A percentile compares a stretch with the other conserved stretches of the same genome.
These are phyloP conservation scores for Eimeria falciformis DNA, from an alignment of 169 alveolate species.

Conservation along the genomic window DNA sequence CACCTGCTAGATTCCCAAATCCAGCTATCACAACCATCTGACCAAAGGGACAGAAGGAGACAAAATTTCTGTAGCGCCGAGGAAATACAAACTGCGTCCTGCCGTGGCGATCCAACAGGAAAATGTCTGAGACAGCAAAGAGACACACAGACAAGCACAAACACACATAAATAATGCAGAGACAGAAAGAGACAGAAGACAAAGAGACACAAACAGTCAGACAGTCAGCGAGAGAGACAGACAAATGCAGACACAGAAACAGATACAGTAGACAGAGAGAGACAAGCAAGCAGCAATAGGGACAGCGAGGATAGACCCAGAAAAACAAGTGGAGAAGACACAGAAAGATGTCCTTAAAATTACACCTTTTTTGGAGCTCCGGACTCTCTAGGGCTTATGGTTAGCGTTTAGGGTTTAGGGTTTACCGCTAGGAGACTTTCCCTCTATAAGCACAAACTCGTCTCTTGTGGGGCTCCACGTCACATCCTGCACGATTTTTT, in stretches of 20 bases:
- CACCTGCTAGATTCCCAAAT: conserved; percentile 83
- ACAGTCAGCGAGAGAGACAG: too few relatives aligned
- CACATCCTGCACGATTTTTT: conserved; percentile 82
- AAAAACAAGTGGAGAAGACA: too few relatives aligned
- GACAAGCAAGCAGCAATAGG: conserved; percentile 55
- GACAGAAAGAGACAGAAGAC: background rate
- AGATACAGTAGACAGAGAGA: conserved; percentile 13
- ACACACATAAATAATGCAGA: background rate
- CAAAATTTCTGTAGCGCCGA: conserved; percentile 78
- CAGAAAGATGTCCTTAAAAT: too few relatives aligned
- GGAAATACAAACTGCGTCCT: conserved; percentile 70
- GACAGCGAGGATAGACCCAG: too few relatives aligned
- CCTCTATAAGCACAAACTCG: conserved; percentile 83
- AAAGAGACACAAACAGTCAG: background rate
- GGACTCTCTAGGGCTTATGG: too few relatives aligned
- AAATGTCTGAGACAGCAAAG: conserved; percentile 56
- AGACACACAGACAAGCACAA: background rate
- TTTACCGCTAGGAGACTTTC: conserved; percentile 81
- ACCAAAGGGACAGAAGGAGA: conserved; percentile 83
- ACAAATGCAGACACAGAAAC: background rate
- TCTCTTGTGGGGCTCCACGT: conserved; percentile 83
- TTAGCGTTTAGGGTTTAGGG: conserved; percentile 31
- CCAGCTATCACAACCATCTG: conserved; percentile 83
- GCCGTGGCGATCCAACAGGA: conserved; percentile 70
- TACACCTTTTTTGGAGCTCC: too few relatives aligned